A percentile compares a stretch with the other conserved stretches of the same genome.
These are phyloP conservation scores for Tylopilus felleus DNA, from an alignment of 768 basidiomycete species.

Conservation along the genomic window DNA sequence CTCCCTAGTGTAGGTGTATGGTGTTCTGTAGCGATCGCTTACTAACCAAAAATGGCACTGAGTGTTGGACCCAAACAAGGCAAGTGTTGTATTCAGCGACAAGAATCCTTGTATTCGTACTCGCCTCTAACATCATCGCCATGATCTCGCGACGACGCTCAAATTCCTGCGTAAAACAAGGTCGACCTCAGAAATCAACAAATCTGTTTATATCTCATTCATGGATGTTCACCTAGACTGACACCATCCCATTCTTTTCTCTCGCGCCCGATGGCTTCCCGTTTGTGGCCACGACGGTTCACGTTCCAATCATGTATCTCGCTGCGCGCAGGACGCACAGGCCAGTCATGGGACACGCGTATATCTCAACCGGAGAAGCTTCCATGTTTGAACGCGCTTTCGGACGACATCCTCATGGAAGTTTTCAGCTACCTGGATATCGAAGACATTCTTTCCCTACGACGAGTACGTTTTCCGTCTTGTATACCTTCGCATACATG, in stretches of 20 bases:
- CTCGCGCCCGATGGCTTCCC: constrained; percentile 22
- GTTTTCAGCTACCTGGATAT: constrained; percentile 36
- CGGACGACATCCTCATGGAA: constrained; percentile 39
- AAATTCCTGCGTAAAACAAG: constrained; percentile 21
- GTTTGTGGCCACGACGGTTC: constrained; percentile 22
- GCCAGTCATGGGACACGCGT: constrained; percentile 27
- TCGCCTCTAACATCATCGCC: constrained; percentile 16
- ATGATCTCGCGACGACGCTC: constrained; percentile 20
- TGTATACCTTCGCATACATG: neutral
- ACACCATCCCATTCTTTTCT: constrained; percentile 1
- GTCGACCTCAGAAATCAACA: constrained; percentile 15
- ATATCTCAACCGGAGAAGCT: constrained; percentile 21
- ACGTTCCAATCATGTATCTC: constrained; percentile 17
- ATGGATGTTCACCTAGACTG: neutral
- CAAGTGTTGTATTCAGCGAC: constrained; percentile 26
- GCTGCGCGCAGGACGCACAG: constrained; percentile 9
- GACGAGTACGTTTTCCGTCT: constrained; percentile 29
- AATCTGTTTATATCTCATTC: constrained; percentile 8
- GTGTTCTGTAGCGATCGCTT: neutral
- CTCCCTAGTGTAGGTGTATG: constrained; percentile 6
- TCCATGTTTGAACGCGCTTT: constrained; percentile 30
- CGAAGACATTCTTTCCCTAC: constrained; percentile 36
- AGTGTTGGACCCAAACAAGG: constrained; percentile 9
- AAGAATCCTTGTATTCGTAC: constrained; percentile 24
- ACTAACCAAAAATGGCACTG: neutral